Evolutionary conservation across 352 stramenopile species (phyloP), one percentile per base, ranked within the genome.

Genomic region (Phytopythium sindhum): DNA sequence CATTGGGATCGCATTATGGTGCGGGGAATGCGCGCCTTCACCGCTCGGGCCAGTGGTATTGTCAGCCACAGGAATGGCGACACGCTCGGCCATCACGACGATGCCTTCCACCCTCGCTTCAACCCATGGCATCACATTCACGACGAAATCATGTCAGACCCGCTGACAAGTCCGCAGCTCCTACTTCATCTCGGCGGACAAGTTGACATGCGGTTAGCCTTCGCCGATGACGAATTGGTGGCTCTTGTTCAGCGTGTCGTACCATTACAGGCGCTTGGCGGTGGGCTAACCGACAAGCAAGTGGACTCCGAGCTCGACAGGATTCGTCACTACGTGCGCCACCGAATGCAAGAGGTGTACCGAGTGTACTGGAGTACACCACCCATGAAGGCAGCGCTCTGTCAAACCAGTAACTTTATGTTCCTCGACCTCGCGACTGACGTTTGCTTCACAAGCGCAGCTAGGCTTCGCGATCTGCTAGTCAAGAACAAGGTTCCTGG

Each of bases 281-380:
- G 56, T 31, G 56, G 56, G 4, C 10, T 61, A 8, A 53, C 14
- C 0, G 29, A 69, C 19, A 35, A 75, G 37, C 67, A 73, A 12
- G 61, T 67, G 29, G 64, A 53, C 48, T 56, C 67, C 0, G 51
- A 61, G 0, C 66, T 73, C 23, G 59, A 68, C 31, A n/a, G 44
- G 15, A 59, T 72, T 23, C 68, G 72, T 57, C 44, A 51, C 15
- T 67, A 82, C 26, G 31, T 88, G 33, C 78, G 77, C 11, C 73
- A 81, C 59, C 76, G 81, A 23, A 63, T 94, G 50, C 85, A 92
- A 66, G 79, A 92, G 68, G 73, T 86, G 9, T 94, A 94, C 60
- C 81, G 81, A 6, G 41, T 80, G 26, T 62, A 73, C 1, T 94
- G 83, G 83, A 77, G 77, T 0, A 44, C 85, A 0, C 77, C 83